phyloP scores from a whole-genome alignment of 805 yeast genomes.

The Tetrapisispora namnaoensis region DNA sequence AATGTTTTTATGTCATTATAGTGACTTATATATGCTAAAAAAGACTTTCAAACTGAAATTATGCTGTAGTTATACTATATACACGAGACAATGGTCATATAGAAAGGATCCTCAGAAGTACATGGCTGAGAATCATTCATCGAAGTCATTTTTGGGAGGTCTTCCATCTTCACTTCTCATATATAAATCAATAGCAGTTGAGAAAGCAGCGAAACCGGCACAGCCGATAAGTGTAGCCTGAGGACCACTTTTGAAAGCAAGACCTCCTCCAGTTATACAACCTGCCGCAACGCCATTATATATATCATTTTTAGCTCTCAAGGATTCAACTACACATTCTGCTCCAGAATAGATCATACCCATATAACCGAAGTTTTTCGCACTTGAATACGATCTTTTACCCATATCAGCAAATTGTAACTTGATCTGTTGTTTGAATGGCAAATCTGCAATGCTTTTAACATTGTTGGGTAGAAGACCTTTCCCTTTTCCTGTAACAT shows the following conservation, averaged over 20 bases:
- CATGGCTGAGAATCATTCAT: conserved; percentile 32
- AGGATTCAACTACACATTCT: conserved; percentile 78
- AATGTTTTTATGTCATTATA: background rate
- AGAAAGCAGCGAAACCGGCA: conserved; percentile 95
- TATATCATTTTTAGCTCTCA: conserved; percentile 83
- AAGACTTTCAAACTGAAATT: background rate
- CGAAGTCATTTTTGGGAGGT: conserved; percentile 87
- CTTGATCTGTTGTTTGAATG: conserved; percentile 87
- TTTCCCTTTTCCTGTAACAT: conserved; percentile 2
- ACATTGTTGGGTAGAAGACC: conserved; percentile 24
- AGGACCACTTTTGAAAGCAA: conserved; percentile 89
- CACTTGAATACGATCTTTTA: conserved; percentile 73
- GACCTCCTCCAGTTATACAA: conserved; percentile 92
- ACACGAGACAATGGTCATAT: background rate
- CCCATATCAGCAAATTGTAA: conserved; percentile 90
- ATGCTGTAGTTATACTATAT: background rate
- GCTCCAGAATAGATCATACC: conserved; percentile 89
- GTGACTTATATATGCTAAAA: background rate
- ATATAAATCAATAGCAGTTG: conserved; percentile 78
- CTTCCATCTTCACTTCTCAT: conserved; percentile 72
- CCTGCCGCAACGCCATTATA: conserved; percentile 91
- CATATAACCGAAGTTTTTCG: conserved; percentile 88
- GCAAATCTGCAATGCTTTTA: conserved; percentile 64
- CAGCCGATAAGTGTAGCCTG: conserved; percentile 86
- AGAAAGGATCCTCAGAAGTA: background rate